Evolutionary conservation across 2,329 filamentous ascomycete species (phyloP).

Genomic region (Pyrenophora seminiperda): DNA sequence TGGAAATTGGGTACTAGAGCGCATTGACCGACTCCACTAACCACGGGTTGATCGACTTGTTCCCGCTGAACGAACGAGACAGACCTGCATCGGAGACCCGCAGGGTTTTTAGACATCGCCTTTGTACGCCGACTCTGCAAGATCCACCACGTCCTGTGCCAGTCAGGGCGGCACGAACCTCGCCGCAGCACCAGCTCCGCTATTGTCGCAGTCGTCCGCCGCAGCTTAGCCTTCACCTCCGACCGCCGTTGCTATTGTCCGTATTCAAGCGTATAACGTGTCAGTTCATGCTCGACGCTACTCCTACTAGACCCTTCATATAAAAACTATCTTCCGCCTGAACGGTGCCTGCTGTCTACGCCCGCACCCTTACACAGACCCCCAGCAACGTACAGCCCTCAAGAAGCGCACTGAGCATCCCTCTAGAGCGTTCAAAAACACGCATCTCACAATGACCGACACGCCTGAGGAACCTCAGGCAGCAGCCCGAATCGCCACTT

Average conservation of each 20-base stretch:
- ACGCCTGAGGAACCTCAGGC: conserved; percentile 29
- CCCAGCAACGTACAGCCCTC: neutral
- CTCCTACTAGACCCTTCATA: neutral
- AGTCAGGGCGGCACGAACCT: conserved; percentile 22
- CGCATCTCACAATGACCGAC: conserved; percentile 29
- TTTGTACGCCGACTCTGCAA: neutral
- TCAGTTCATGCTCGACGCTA: neutral
- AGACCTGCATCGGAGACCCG: conserved; percentile 1
- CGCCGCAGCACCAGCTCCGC: conserved; percentile 19
- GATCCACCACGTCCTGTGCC: conserved; percentile 1
- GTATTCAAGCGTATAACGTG: conserved; percentile 4
- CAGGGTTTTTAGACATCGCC: conserved; percentile 1
- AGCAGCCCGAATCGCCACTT: conserved; percentile 9
- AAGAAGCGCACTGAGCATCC: conserved; percentile 3
- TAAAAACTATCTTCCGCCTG: neutral
- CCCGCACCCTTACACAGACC: neutral
- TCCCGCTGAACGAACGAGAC: conserved; percentile 5
- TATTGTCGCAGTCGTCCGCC: conserved; percentile 11
- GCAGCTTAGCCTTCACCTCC: conserved; percentile 8
- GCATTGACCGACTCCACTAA: conserved; percentile 41
- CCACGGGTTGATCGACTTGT: conserved; percentile 11
- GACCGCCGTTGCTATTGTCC: conserved; percentile 14
- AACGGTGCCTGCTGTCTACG: neutral
- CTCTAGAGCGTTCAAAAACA: conserved; percentile 9
- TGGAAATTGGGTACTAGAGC: conserved; percentile 26